phyloP scores from a whole-genome alignment of 441 rosid genomes.

The Pelargonium myrrhifolium region DNA sequence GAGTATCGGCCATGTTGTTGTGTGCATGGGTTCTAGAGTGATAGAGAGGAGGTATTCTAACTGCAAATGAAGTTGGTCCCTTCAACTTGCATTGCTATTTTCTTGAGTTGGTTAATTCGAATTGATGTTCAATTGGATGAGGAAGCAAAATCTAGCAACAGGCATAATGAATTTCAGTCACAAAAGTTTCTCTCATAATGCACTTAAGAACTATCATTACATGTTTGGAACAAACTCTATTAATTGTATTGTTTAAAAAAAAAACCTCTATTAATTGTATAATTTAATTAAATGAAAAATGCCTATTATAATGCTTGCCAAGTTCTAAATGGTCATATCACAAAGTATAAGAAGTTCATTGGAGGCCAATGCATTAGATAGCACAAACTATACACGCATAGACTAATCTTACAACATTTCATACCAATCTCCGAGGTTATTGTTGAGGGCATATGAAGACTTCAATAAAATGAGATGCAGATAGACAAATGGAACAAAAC shows the following conservation, averaged over 20 bases:
- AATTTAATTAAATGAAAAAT: too few relatives aligned
- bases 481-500: not conserved
- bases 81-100: not conserved
- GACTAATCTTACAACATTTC: not conserved
- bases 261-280: too few relatives aligned
- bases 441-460: not conserved
- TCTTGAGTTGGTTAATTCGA: not conserved
- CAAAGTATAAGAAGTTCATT: not conserved
- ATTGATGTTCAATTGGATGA: not conserved
- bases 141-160: not conserved
- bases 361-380: not conserved
- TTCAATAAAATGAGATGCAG: not conserved
- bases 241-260: too few relatives aligned
- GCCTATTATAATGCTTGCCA: not conserved
- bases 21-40: not conserved
- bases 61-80: not conserved
- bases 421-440: not conserved
- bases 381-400: not conserved
- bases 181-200: not conserved
- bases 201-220: not conserved
- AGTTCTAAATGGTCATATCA: not conserved
- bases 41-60: not conserved
- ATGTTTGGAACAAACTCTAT: not conserved
- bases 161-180: not conserved
- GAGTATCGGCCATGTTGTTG: not conserved